Evolutionary conservation across 257 asterid genomes (phyloP).

Genomic region (Paulownia fortunei): DNA sequence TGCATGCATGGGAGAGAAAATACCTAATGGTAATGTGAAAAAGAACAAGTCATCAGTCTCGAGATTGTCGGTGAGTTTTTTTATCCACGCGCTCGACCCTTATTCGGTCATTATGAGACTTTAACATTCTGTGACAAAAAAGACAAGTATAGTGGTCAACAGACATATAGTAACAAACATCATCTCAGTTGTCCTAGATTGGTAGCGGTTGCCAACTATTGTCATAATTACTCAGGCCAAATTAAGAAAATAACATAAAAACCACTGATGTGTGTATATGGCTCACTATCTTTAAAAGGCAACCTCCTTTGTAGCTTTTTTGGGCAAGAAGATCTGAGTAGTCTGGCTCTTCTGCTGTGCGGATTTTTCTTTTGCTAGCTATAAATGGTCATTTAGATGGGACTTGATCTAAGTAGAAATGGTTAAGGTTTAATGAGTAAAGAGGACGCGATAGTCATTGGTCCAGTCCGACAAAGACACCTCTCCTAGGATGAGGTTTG

Average conservation of each 20-base stretch:
- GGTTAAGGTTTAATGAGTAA: neutral
- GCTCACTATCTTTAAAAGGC: neutral
- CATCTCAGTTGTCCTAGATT: neutral
- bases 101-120: constrained; percentile 21
- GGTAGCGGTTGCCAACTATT: constrained; percentile 2
- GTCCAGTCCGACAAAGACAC: neutral
- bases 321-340: neutral
- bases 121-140: neutral
- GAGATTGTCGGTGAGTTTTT: constrained; percentile 46
- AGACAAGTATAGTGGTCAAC: neutral
- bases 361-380: neutral
- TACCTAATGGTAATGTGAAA: constrained; percentile 6
- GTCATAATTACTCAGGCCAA: constrained; percentile 16
- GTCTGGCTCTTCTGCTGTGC: neutral
- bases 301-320: neutral
- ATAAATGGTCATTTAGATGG: neutral
- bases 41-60: constrained; percentile 23
- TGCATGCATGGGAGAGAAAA: constrained; percentile 34
- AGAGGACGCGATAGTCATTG: neutral
- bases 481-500: constrained; percentile 13
- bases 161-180: constrained; percentile 18
- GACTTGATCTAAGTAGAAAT: neutral
- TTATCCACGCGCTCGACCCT: neutral
- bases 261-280: neutral
- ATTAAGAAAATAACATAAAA: neutral